Conservation (phyloP, 345 rosid genomes). For the Moricandia moricandioides region DNA sequence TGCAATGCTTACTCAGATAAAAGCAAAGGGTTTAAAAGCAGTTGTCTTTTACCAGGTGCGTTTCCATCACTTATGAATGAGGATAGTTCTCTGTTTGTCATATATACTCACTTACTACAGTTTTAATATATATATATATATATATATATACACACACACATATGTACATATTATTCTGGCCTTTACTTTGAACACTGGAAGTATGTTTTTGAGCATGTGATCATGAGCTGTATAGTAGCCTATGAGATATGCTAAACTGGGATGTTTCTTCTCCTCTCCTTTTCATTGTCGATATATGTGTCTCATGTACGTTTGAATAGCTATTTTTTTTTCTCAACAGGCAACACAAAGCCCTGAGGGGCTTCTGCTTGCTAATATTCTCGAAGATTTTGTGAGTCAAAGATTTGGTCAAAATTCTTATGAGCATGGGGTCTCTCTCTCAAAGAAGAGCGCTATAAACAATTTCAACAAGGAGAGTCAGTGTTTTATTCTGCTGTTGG, state of each 20-base stretch:
- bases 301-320: constrained; percentile 17
- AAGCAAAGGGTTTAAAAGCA: constrained; percentile 53
- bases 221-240: constrained; percentile 14
- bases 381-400: constrained; percentile 72
- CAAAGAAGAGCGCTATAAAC: constrained; percentile 55
- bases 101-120: constrained; percentile 4
- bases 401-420: constrained; percentile 78
- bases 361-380: constrained; percentile 66
- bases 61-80: constrained; percentile 14
- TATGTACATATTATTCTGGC: background rate
- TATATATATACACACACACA: background rate
- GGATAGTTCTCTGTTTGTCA: constrained; percentile 16
- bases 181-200: constrained; percentile 6
- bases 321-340: constrained; percentile 39
- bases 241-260: constrained; percentile 1
- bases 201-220: constrained; percentile 18
- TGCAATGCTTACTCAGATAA: constrained; percentile 61
- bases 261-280: constrained; percentile 1
- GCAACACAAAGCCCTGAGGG: constrained; percentile 50
- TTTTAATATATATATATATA: background rate
- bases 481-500: constrained; percentile 78
- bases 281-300: background rate
- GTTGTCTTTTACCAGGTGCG: constrained; percentile 86
- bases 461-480: constrained; percentile 67
- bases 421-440: constrained; percentile 59